Evolutionary conservation across 2,329 filamentous ascomycete species (phyloP), one percentile per base, ranked within the genome.

Genomic region (Fusarium guadeloupense): DNA sequence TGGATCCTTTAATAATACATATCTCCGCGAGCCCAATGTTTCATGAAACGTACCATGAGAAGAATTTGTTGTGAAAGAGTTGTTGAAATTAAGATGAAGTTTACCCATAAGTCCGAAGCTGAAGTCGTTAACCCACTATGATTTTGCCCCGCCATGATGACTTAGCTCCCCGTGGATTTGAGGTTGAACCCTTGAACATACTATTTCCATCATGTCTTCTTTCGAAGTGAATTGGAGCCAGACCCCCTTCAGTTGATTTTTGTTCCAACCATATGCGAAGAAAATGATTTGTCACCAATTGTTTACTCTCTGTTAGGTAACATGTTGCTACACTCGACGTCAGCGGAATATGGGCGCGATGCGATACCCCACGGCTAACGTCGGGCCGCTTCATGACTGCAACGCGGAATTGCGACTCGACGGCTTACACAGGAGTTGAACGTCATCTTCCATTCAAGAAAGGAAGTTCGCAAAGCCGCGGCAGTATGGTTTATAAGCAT

Each of bases 371-470:
- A 39, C 70, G 70, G 70, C 60, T 72, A 72, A 66, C 65, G 51
- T 71, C 70, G 70, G 70, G 65, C 63, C 65, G 68, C 61, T 40
- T 17, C 44, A 43, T 42, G 34, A 62, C 41, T 66, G 39, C 52
- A 57, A 54, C 46, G 69, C 69, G 69, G 69, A 71, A 71, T 62
- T 59, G 54, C 20, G 31, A 41, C 44, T 44, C 34, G 41, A 53
- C 67, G 63, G 67, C 63, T 70, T 55, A 65, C 51, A 53, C 54
- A 46, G 47, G 57, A 41, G 51, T 38, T 51, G 49, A 43, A 64
- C 67, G 67, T 70, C 64, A 69, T 69, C 23, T 34, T 12, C 40
- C 19, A 35, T 41, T 59, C 46, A 37, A 66, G 44, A 60, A 48
- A 46, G 52, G 49, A 44, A 56, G 39, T 34, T 44, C 41, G 14